These are phyloP conservation scores for Macrolepiota albuminosa DNA, from an alignment of 768 basidiomycete genomes.

Conservation along the genomic window DNA sequence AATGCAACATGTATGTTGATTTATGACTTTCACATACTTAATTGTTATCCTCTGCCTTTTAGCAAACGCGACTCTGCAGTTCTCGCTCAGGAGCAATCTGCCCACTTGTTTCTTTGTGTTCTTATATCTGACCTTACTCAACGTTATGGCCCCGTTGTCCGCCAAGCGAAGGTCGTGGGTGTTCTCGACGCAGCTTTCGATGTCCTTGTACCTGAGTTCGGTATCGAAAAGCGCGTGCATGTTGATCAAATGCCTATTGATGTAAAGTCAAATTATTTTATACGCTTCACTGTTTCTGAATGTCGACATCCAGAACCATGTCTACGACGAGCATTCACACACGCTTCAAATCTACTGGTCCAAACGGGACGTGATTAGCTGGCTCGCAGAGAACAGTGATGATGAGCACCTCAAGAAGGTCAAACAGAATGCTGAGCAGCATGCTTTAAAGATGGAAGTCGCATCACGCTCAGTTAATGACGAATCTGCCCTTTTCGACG, in stretches of 20 bases:
- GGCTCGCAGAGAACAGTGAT: constrained; percentile 93
- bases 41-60: constrained; percentile 9
- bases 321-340: constrained; percentile 93
- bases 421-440: constrained; percentile 87
- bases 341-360: constrained; percentile 97
- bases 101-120: constrained; percentile 92
- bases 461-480: constrained; percentile 81
- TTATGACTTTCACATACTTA: neutral
- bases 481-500: constrained; percentile 84
- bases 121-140: constrained; percentile 92
- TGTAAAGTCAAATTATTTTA: constrained; percentile 38
- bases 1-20: constrained; percentile 85
- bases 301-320: constrained; percentile 65
- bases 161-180: constrained; percentile 91
- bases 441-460: constrained; percentile 89
- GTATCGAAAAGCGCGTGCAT: constrained; percentile 98
- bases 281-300: constrained; percentile 15
- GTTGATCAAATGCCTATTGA: constrained; percentile 99
- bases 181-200: constrained; percentile 99
- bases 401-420: constrained; percentile 96
- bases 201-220: constrained; percentile 93
- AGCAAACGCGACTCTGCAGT: constrained; percentile 89
- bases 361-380: constrained; percentile 86
- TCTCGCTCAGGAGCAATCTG: constrained; percentile 94
- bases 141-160: constrained; percentile 91